Percentiles rank a stretch among this genome's conserved stretches.
Evolutionary conservation across 1,284 basidiomycete genomes (phyloP).

Genomic region (Puccinia sorghi): DNA sequence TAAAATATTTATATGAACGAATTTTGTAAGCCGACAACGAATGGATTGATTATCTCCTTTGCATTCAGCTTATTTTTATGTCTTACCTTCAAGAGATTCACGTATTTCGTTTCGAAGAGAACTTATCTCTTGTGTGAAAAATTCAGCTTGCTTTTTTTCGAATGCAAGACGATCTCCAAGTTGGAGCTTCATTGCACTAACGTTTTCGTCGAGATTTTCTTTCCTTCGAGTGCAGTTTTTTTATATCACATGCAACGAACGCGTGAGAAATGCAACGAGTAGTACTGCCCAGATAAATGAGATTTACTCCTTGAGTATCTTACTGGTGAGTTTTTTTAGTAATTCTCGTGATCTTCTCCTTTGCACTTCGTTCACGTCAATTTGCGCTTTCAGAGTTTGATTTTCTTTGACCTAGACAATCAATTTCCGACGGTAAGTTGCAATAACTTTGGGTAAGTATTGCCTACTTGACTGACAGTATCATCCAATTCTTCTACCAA

Average conservation of each 20-base stretch:
- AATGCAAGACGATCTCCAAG: not conserved
- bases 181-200: constrained; percentile 25
- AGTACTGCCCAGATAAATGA: not conserved
- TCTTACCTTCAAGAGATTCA: constrained; percentile 32
- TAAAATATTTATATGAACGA: not conserved
- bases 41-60: not conserved
- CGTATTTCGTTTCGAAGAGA: constrained; percentile 33
- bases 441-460: not conserved
- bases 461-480: not conserved
- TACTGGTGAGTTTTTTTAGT: constrained; percentile 1
- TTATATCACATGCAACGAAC: not conserved
- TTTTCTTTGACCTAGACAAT: constrained; percentile 18
- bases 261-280: not conserved
- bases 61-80: not conserved
- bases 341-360: constrained; percentile 9
- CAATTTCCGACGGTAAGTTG: not conserved
- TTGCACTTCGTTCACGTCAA: constrained; percentile 5
- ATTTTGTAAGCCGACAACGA: not conserved
- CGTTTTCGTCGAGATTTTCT: constrained; percentile 19
- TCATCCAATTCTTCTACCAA: constrained; percentile 12
- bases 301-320: not conserved
- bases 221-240: not conserved
- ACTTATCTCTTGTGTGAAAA: constrained; percentile 15
- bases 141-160: constrained; percentile 12
- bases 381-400: constrained; percentile 6